Base-by-base conservation (phyloP, 305 asterid species). In the Solanum chacoense region DNA sequence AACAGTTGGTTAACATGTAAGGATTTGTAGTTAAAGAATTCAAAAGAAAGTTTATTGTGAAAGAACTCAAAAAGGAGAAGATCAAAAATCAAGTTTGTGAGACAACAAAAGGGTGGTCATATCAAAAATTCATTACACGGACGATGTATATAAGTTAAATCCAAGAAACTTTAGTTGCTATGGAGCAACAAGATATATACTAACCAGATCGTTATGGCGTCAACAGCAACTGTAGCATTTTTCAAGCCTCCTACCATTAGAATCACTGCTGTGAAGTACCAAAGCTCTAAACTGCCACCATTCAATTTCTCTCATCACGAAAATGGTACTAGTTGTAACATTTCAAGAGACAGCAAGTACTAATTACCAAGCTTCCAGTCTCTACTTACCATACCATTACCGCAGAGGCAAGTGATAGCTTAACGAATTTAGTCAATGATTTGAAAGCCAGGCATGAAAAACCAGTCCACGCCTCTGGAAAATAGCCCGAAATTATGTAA, bases 321-420 rank as follows among this genome's bases (percentile, higher is more conserved):
- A 29, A 81, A 29, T 10, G 40, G 38, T 8, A 45, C 72, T 0
- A 16, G 40, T 45, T 29, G 9, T 3, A 78, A 81, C 29, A 81
- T 81, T 7, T 28, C 38, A 28, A 81, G 71, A 28, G 28, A 63
- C 6, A 29, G 71, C 12, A 37, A 81, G 29, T 45, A 45, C 20
- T 16, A 18, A 29, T 31, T 45, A 4, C 65, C 36, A 16, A 45
- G 71, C 18, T 81, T 28, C 86, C 40, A 45, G 32, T 42, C 71
- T 9, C 22, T 16, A 89, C 94, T 89, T n/a, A 95, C 98, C 98
- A 95, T 32, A 95, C 45, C 98, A 95, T 95, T 77, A 95, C 34
- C 14, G 98, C 98, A 0, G 98, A 95, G 11, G 98, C 93, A 77
- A 95, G 88, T 4, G 97, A 95, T 86, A 95, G 81, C 91, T 93